phyloP scores from a whole-genome alignment of 2,329 filamentous ascomycete genomes.

The Moelleriella libera region DNA sequence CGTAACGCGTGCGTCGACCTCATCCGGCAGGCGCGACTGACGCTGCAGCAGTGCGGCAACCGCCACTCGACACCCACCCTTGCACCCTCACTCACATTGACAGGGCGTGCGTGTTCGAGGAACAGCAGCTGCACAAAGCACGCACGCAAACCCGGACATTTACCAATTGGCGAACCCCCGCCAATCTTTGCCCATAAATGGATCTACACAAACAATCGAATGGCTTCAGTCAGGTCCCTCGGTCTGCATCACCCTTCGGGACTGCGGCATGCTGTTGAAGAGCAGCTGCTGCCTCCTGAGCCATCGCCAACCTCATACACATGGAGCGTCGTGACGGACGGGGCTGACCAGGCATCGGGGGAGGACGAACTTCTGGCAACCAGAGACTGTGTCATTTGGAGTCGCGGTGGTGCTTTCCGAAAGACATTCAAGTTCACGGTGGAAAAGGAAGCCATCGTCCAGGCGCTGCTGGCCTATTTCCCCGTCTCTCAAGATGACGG shows the following conservation, averaged over 20 bases:
- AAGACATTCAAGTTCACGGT: slow-evolving; percentile 76
- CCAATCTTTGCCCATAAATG: slow-evolving; percentile 15
- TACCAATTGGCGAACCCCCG: too few species aligned
- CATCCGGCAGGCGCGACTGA: too few species aligned
- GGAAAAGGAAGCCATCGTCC: slow-evolving; percentile 75
- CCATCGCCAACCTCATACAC: slow-evolving; percentile 52
- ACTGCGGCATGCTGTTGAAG: slow-evolving; percentile 68
- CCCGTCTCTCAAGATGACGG: slow-evolving; percentile 34
- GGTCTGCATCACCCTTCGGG: slow-evolving; percentile 82
- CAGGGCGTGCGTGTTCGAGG: too few species aligned
- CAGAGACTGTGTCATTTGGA: slow-evolving; percentile 71
- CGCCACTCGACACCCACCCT: too few species aligned
- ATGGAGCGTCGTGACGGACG: slow-evolving; percentile 52
- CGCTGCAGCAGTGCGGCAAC: too few species aligned
- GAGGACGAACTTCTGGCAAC: slow-evolving; percentile 76
- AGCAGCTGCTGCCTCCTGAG: slow-evolving; percentile 59
- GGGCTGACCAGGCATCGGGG: slow-evolving; percentile 23
- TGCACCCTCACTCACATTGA: too few species aligned
- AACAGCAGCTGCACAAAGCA: too few species aligned
- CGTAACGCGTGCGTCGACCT: too few species aligned
- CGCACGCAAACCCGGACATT: too few species aligned
- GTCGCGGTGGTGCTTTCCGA: slow-evolving; percentile 68
- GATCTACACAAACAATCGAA: slow-evolving; percentile 24
- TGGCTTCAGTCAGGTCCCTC: slow-evolving; percentile 85
- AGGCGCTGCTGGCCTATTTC: slow-evolving; percentile 78